Evolutionary conservation across 805 yeast genomes (phyloP).

Genomic region (Starmerella geochares): DNA sequence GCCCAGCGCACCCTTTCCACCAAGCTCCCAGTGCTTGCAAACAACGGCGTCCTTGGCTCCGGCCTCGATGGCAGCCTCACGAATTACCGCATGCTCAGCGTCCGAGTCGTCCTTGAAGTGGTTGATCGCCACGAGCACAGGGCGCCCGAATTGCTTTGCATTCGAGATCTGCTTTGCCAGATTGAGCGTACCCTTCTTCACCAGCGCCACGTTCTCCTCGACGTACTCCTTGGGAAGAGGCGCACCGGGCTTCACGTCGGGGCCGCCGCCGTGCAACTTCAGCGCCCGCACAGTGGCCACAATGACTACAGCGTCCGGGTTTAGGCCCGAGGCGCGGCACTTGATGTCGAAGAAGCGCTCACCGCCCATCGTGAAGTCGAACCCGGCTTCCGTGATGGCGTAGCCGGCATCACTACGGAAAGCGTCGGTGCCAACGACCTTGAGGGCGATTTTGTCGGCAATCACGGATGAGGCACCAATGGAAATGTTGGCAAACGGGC

Average conservation of each 20-base stretch:
- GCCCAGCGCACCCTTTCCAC: constrained; percentile 80
- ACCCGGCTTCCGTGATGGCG: constrained; percentile 95
- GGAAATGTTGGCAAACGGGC: constrained; percentile 95
- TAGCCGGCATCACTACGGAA: constrained; percentile 44
- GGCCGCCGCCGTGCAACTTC: constrained; percentile 94
- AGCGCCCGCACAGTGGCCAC: constrained; percentile 95
- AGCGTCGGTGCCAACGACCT: constrained; percentile 63
- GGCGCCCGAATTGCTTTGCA: constrained; percentile 75
- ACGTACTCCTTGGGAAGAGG: constrained; percentile 74
- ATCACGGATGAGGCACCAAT: constrained; percentile 93
- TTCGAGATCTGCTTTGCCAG: constrained; percentile 82
- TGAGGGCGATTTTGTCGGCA: constrained; percentile 87
- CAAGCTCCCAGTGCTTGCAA: constrained; percentile 90
- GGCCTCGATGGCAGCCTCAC: constrained; percentile 67
- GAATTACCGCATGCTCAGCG: constrained; percentile 69
- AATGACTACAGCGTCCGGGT: constrained; percentile 82
- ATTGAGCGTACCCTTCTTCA: constrained; percentile 74
- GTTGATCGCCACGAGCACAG: constrained; percentile 92
- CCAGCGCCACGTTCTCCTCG: constrained; percentile 69
- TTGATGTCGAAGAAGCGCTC: constrained; percentile 93
- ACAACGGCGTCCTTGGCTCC: constrained; percentile 90
- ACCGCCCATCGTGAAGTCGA: constrained; percentile 98
- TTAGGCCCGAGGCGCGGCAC: constrained; percentile 84
- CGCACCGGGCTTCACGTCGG: constrained; percentile 90
- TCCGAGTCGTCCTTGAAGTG: constrained; percentile 71